Conservation (phyloP, 345 rosid genomes). For the Corymbia maculata region DNA sequence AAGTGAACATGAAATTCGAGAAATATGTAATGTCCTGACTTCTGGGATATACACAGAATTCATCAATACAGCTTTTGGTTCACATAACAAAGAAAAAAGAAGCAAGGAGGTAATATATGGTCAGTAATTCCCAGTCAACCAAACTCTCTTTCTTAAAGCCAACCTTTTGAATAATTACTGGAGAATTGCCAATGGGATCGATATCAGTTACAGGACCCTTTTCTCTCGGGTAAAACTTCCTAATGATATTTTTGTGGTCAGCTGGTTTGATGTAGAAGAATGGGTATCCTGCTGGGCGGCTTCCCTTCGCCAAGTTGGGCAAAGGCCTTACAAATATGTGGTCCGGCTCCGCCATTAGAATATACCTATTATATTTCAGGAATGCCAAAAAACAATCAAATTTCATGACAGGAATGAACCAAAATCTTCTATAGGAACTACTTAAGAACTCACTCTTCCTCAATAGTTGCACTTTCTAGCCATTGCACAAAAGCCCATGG, state of each 20-base stretch:
- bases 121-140: background rate
- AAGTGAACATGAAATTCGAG: background rate
- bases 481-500: conserved; percentile 89
- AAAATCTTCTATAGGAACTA: background rate
- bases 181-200: conserved; percentile 83
- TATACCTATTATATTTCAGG: conserved; percentile 32
- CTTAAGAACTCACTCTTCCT: conserved; percentile 41
- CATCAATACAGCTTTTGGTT: background rate
- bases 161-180: conserved; percentile 69
- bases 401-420: background rate
- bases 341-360: conserved; percentile 86
- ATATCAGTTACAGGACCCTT: conserved; percentile 53
- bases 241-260: conserved; percentile 30
- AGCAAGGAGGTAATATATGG: background rate
- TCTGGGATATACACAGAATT: background rate
- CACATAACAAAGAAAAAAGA: background rate
- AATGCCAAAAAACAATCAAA: background rate
- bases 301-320: conserved; percentile 59
- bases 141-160: background rate
- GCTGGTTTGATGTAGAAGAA: conserved; percentile 73
- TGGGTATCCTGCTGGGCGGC: conserved; percentile 55
- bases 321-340: conserved; percentile 61
- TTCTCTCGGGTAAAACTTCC: conserved; percentile 62
- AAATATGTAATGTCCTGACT: background rate
- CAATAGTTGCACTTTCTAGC: conserved; percentile 62